phyloP scores from a whole-genome alignment of 192 early-diverging fungal species.

The Backusella luteola region DNA sequence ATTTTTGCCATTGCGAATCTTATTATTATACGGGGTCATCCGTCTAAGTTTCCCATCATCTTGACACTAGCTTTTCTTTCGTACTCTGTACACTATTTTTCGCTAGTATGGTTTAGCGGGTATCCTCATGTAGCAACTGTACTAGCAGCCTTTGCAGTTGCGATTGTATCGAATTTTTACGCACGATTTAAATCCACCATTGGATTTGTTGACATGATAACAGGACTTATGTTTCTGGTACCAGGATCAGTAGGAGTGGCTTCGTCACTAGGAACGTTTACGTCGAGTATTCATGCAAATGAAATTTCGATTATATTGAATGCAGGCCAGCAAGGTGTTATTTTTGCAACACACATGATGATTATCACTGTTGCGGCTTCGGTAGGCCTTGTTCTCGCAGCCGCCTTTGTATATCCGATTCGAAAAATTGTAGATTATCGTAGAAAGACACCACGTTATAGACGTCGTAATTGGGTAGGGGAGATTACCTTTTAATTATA shows the following conservation, averaged over 20 bases:
- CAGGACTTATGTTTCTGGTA: conserved; percentile 22
- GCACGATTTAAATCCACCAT: conserved; percentile 16
- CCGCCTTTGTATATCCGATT: conserved; percentile 15
- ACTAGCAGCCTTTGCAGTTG: conserved; percentile 14
- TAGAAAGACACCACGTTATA: conserved; percentile 9
- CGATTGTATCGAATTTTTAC: conserved; percentile 14
- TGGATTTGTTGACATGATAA: conserved; percentile 25
- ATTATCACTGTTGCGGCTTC: conserved; percentile 20
- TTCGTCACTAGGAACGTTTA: conserved; percentile 14
- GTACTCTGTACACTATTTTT: conserved; percentile 11
- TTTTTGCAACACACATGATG: conserved; percentile 23
- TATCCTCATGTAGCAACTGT: conserved; percentile 22
- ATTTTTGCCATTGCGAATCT: conserved; percentile 10
- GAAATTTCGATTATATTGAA: conserved; percentile 16
- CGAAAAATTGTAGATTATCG: conserved; percentile 18
- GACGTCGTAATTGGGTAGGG: conserved; percentile 18
- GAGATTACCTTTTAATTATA: conserved; percentile 18
- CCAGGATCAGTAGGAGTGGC: conserved; percentile 21
- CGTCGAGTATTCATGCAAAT: not conserved
- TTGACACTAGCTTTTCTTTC: conserved; percentile 1
- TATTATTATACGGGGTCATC: conserved; percentile 1
- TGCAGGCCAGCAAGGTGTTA: conserved; percentile 19
- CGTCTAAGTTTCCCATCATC: conserved; percentile 6
- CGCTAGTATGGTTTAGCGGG: not conserved
- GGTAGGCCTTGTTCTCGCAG: conserved; percentile 14